Evolutionary conservation across 2,329 filamentous ascomycete species (phyloP).

Genomic region (Aspergillus aculeatus): DNA sequence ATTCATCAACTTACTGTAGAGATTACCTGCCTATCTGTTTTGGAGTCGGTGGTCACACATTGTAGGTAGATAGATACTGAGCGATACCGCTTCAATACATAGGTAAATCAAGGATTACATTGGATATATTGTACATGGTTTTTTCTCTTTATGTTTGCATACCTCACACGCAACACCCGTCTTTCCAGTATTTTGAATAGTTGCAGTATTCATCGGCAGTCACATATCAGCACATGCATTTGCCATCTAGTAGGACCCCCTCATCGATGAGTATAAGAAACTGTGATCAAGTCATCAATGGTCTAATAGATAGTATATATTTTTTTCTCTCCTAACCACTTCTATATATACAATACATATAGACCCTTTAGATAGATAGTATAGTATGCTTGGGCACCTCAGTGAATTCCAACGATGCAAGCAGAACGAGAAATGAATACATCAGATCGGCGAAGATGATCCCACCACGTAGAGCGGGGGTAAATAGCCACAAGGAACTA

Average conservation of each 20-base stretch:
- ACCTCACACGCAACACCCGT: no score
- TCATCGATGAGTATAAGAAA: no score
- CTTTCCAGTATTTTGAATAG: no score
- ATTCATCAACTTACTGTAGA: not conserved
- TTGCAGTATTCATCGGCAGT: no score
- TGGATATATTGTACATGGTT: no score
- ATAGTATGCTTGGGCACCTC: not conserved
- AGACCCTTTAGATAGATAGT: not conserved
- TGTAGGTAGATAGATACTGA: no score
- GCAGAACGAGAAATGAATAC: not conserved
- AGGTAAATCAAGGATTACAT: no score
- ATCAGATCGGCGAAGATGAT: conserved; percentile 2
- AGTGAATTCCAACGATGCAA: not conserved
- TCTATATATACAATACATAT: conserved; percentile 6
- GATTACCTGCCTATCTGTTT: no score
- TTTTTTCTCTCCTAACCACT: not conserved
- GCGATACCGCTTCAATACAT: no score
- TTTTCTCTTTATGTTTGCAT: no score
- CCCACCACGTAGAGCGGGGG: not conserved
- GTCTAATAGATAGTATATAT: not conserved
- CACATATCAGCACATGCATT: no score
- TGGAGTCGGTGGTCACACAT: no score
- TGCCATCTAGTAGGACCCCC: not conserved
- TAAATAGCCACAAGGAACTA: not conserved
- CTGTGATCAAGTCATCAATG: not conserved